These are phyloP conservation scores for Aspergillus bridgeri DNA, from an alignment of 495 filamentous ascomycete species.

Conservation along the genomic window DNA sequence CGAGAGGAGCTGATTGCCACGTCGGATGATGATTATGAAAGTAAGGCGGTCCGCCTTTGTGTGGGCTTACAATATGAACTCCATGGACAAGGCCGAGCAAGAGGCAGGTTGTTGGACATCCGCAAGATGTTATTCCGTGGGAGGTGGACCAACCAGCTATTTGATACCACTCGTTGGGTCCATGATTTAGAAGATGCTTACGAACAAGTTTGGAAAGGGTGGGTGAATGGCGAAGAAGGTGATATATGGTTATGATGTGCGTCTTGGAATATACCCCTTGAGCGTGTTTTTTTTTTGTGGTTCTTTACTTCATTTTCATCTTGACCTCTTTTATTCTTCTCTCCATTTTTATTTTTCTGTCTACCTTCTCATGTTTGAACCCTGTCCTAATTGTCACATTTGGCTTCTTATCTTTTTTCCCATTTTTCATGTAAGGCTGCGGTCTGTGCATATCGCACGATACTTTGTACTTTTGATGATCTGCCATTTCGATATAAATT, in stretches of 20 bases:
- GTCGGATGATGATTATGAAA: conserved; percentile 79
- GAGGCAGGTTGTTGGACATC: conserved; percentile 69
- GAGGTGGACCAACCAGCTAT: conserved; percentile 79
- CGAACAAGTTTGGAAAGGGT: conserved; percentile 79
- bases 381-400: background rate
- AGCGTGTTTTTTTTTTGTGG: conserved; percentile 19
- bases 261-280: conserved; percentile 30
- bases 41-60: conserved; percentile 71
- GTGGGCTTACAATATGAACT: conserved; percentile 59
- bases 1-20: conserved; percentile 71
- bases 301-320: background rate
- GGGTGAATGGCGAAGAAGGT: conserved; percentile 82
- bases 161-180: conserved; percentile 93
- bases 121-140: conserved; percentile 76
- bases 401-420: background rate
- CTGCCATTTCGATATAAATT: background rate
- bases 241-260: conserved; percentile 71
- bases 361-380: background rate
- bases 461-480: background rate
- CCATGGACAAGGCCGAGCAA: conserved; percentile 50
- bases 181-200: conserved; percentile 87
- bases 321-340: background rate
- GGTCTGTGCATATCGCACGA: background rate
- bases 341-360: background rate
- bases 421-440: background rate